A percentile compares a stretch with the other conserved stretches of the same genome.
Conservation (phyloP, 208 protist genomes). For the Leishmania major region DNA sequence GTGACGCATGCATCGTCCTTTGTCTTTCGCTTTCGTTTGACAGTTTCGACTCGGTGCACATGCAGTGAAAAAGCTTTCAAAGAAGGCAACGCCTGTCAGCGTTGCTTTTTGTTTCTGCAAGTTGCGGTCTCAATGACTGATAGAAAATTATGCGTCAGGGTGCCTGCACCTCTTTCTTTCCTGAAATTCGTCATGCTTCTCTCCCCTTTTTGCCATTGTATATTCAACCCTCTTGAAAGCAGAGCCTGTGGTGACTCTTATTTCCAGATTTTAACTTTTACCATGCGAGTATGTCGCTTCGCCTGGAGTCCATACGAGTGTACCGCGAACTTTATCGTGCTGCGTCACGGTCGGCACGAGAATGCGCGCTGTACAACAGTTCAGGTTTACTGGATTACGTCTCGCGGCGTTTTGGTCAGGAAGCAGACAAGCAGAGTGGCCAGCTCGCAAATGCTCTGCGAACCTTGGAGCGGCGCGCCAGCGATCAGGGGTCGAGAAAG, state of each 20-base stretch:
- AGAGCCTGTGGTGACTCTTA: background rate
- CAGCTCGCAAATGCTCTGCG: constrained; percentile 31
- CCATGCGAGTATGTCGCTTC: constrained; percentile 43
- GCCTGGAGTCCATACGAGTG: constrained; percentile 43
- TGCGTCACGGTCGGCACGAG: constrained; percentile 27
- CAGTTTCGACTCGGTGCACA: background rate
- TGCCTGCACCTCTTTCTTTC: background rate
- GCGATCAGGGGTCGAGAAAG: constrained; percentile 6
- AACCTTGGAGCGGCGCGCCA: constrained; percentile 14
- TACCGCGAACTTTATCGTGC: constrained; percentile 59
- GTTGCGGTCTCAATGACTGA: background rate
- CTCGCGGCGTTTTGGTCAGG: constrained; percentile 41
- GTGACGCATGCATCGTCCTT: background rate
- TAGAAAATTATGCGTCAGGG: background rate
- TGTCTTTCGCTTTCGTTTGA: background rate
- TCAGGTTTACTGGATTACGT: constrained; percentile 58
- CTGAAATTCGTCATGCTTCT: background rate
- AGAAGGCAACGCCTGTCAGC: background rate
- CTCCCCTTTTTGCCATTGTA: background rate
- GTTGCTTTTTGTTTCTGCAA: background rate
- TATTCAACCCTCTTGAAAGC: background rate
- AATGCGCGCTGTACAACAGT: constrained; percentile 57
- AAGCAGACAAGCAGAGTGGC: constrained; percentile 40
- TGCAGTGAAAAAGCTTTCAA: background rate
- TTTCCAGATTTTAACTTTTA: background rate